Evolutionary conservation across 345 rosid species (phyloP).

Genomic region (Arabidopsis suecica): DNA sequence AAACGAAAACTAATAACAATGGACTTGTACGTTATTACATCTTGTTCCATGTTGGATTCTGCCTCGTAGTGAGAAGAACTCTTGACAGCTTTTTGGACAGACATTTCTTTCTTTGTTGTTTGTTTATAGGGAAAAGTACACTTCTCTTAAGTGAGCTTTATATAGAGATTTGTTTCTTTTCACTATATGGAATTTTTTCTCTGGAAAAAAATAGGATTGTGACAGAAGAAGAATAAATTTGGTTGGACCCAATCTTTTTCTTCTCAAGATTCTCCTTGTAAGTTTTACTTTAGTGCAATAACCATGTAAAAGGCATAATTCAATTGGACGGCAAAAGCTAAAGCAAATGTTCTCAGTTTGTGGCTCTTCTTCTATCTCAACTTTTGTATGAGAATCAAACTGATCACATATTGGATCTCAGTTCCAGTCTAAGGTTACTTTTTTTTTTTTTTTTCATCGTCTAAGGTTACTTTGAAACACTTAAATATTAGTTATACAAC

Average conservation of each 20-base stretch:
- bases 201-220: background rate
- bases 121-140: conserved; percentile 17
- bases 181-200: background rate
- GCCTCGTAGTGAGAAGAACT: conserved; percentile 44
- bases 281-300: conserved; percentile 24
- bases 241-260: background rate
- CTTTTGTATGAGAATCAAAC: conserved; percentile 9
- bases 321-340: conserved; percentile 28
- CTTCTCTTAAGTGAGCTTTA: conserved; percentile 22
- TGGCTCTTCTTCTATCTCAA: conserved; percentile 32
- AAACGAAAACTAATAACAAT: background rate
- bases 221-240: conserved; percentile 27
- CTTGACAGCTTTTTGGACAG: conserved; percentile 42
- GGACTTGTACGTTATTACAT: conserved; percentile 31
- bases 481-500: background rate
- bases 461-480: background rate
- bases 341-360: conserved; percentile 36
- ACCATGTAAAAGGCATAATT: conserved; percentile 40
- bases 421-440: background rate
- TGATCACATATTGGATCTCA: background rate
- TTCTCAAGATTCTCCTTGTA: conserved; percentile 18
- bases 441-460: too few species aligned
- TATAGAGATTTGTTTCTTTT: conserved; percentile 36
- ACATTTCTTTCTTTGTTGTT: conserved; percentile 35
- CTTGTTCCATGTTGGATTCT: conserved; percentile 45